A percentile compares a stretch with the other conserved stretches of the same genome.
These are phyloP conservation scores for Schrenkiella parvula DNA, from an alignment of 345 rosid genomes.

Conservation along the genomic window DNA sequence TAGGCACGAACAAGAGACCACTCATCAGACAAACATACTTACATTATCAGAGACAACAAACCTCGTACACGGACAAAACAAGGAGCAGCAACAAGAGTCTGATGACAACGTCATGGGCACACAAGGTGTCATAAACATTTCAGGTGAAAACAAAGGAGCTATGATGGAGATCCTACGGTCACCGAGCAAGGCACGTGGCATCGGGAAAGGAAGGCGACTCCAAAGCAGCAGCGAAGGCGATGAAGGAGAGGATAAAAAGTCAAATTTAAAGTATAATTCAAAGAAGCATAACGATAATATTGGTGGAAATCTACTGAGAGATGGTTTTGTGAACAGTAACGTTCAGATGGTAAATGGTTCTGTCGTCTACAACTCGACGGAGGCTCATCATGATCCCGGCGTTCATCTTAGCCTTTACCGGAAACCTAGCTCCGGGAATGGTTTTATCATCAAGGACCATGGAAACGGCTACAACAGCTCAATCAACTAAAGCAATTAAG, in stretches of 20 bases:
- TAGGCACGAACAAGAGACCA: constrained; percentile 17
- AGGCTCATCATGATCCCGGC: constrained; percentile 64
- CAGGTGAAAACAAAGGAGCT: constrained; percentile 86
- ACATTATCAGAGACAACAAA: constrained; percentile 28
- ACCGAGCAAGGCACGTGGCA: constrained; percentile 21
- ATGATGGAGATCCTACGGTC: constrained; percentile 51
- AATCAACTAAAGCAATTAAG: neutral
- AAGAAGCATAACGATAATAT: constrained; percentile 5
- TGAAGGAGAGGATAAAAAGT: constrained; percentile 24
- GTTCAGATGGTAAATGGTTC: constrained; percentile 79
- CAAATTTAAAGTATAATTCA: constrained; percentile 6
- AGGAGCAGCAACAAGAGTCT: constrained; percentile 24
- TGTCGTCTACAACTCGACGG: constrained; percentile 49
- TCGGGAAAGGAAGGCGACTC: constrained; percentile 19
- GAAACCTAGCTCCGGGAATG: constrained; percentile 40
- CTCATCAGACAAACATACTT: constrained; percentile 45
- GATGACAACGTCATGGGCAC: constrained; percentile 33
- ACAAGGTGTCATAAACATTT: constrained; percentile 54
- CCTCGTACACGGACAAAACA: constrained; percentile 7
- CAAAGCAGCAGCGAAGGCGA: neutral
- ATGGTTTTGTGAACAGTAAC: constrained; percentile 62
- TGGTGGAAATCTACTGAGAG: constrained; percentile 31
- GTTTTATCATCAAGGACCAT: constrained; percentile 37
- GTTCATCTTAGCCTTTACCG: constrained; percentile 48
- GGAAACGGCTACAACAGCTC: constrained; percentile 38